Evolutionary conservation across 164 flowering plant species (phyloP).

Genomic region (Nymphaea thermarum): DNA sequence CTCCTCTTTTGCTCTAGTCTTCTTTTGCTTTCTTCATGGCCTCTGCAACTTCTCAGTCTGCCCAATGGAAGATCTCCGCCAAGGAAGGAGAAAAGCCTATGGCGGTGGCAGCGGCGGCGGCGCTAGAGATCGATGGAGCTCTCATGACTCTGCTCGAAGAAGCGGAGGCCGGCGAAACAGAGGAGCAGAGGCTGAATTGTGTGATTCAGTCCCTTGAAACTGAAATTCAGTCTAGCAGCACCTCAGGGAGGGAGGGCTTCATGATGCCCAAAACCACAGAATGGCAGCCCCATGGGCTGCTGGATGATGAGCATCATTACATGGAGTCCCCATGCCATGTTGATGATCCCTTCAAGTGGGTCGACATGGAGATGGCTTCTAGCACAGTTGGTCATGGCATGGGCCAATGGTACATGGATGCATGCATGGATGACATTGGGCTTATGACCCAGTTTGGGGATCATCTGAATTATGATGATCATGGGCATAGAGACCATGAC

Average conservation of each 20-base stretch:
- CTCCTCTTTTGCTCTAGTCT: too few relatives aligned
- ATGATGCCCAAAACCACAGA: constrained; percentile 1
- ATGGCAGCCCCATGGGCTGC: background rate
- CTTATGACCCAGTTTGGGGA: background rate
- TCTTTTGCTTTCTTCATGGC: background rate
- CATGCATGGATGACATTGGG: constrained; percentile 13
- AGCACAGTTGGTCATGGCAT: constrained; percentile 16
- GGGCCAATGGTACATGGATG: constrained; percentile 21
- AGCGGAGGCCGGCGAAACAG: constrained; percentile 4
- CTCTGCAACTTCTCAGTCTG: background rate
- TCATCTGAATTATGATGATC: background rate
- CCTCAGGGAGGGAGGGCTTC: background rate
- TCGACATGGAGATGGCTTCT: constrained; percentile 19
- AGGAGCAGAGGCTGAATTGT: constrained; percentile 12
- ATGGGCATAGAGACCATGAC: background rate
- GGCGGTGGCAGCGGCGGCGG: background rate
- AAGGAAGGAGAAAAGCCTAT: background rate
- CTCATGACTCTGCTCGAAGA: constrained; percentile 21
- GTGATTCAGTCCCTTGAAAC: constrained; percentile 19
- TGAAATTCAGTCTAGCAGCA: constrained; percentile 7
- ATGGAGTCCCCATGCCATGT: constrained; percentile 2
- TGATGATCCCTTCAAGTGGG: constrained; percentile 16
- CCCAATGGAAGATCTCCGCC: background rate
- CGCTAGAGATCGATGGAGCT: background rate
- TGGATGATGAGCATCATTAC: constrained; percentile 6